Percentiles rank a stretch among this genome's conserved stretches.
These are phyloP conservation scores for Carnegiea gigantea DNA, from an alignment of 179 eudicot species.

Conservation along the genomic window DNA sequence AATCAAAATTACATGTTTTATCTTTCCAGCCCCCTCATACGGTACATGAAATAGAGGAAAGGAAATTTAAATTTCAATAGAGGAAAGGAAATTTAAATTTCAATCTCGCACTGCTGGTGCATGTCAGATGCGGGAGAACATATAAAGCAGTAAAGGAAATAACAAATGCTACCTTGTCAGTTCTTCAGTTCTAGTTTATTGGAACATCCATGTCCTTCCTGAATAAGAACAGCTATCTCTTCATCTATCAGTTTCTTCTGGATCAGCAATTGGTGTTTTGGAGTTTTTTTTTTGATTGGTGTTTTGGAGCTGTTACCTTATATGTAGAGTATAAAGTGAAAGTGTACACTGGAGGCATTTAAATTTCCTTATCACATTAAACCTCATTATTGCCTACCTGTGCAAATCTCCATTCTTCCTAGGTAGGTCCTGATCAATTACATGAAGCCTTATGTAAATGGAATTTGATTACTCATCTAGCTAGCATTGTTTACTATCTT, in stretches of 20 bases:
- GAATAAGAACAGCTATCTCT: constrained; percentile 12
- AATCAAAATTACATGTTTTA: background rate
- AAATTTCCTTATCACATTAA: background rate
- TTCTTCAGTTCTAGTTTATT: background rate
- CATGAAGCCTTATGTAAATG: background rate
- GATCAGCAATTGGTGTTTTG: background rate
- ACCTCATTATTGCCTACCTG: constrained; percentile 18
- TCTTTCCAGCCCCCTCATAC: background rate
- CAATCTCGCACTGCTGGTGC: background rate
- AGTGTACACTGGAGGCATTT: background rate
- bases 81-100: background rate
- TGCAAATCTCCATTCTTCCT: constrained; percentile 15
- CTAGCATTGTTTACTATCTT: constrained; percentile 23
- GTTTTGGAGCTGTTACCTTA: background rate
- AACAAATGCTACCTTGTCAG: background rate
- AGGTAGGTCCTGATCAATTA: constrained; percentile 12
- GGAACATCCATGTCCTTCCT: constrained; percentile 1
- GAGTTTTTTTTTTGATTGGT: background rate
- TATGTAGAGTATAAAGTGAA: no score
- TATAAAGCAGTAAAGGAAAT: background rate
- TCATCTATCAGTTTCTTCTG: constrained; percentile 5
- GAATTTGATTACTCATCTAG: constrained; percentile 9
- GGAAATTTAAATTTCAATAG: background rate
- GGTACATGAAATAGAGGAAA: background rate
- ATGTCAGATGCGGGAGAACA: background rate